Evolutionary conservation across 352 stramenopile genomes (phyloP), one percentile per base, ranked within the genome.

Genomic region (Phytophthora sojae): DNA sequence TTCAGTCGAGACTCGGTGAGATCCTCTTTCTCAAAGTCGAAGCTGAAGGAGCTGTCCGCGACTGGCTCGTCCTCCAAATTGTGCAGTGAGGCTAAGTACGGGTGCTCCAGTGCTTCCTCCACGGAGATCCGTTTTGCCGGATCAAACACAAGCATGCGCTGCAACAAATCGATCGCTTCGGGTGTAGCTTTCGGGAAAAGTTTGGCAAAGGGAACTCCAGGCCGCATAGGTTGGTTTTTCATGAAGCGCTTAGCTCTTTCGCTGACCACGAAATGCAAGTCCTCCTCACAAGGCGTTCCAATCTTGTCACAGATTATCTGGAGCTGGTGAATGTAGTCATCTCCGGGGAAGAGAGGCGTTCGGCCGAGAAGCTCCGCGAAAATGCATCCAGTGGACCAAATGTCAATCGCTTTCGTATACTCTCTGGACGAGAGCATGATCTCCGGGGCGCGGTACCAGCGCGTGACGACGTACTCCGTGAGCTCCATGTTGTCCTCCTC

Each of bases 301-400:
- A 98, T 83, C 61, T 97, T 95, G 61, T 97, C 90, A 67, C 88
- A 96, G 61, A 98, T 98, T 73, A 99, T 95, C 80, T 98, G 90
- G 51, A 99, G 95, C 81, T 99, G 98, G 79, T 99, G 95, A 79
- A 99, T 99, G 80, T 99, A 99, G 79, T 99, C 97, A 59, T 99
- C 95, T 1, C 94, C 94, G 6, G 92, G 94, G 50, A 98, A 98
- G n/a, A 98, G 82, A 49, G 92, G 91, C 52, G 96, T 97, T 47
- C 91, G 82, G 11, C 87, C 89, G 1, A 98, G 80, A 32, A 98
- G 69, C 71, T 98, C 94, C n/a, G 91, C 93, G 53, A 98, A 97
- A 72, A 98, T 98, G 79, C 95, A 98, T 5, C 95, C 95, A 3
- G 85, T 93, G 14, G 90, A 96, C 97, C 96, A 99, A 68, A 99